Percentiles rank a stretch among this genome's conserved stretches.
These are phyloP conservation scores for Bryopsis sp. DNA, from an alignment of 139 green algal genomes.

Conservation along the genomic window DNA sequence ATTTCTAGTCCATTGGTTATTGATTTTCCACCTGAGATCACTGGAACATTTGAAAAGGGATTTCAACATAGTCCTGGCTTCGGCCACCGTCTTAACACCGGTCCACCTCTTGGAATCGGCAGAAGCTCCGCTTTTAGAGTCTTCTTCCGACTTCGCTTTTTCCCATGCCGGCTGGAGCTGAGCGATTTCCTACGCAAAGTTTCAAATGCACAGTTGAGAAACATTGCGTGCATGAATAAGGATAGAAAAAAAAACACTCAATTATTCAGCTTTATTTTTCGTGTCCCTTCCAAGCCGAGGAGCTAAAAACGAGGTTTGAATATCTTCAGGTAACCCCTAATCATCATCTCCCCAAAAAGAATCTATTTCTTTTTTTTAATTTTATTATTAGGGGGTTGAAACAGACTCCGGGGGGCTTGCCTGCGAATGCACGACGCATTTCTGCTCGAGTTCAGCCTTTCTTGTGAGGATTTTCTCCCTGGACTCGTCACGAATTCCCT, in stretches of 20 bases:
- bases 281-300: too few relatives aligned
- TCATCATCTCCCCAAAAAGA: too few relatives aligned
- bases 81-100: conserved; percentile 43
- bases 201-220: too few relatives aligned
- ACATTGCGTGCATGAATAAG: too few relatives aligned
- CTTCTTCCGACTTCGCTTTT: conserved; percentile 55
- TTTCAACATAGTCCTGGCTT: conserved; percentile 58
- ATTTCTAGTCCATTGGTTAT: too few relatives aligned
- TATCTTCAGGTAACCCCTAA: too few relatives aligned
- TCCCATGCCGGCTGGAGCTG: conserved; percentile 55
- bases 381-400: too few relatives aligned
- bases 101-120: conserved; percentile 62
- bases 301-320: too few relatives aligned
- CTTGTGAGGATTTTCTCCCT: background rate
- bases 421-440: background rate
- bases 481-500: background rate
- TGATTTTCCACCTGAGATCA: conserved; percentile 54
- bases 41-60: conserved; percentile 55
- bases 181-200: background rate
- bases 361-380: too few relatives aligned
- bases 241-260: too few relatives aligned
- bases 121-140: conserved; percentile 43
- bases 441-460: background rate
- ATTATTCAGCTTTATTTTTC: too few relatives aligned
- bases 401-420: too few relatives aligned